Conservation (phyloP, 306 rosid species). For the Ochetophila trinervis region DNA sequence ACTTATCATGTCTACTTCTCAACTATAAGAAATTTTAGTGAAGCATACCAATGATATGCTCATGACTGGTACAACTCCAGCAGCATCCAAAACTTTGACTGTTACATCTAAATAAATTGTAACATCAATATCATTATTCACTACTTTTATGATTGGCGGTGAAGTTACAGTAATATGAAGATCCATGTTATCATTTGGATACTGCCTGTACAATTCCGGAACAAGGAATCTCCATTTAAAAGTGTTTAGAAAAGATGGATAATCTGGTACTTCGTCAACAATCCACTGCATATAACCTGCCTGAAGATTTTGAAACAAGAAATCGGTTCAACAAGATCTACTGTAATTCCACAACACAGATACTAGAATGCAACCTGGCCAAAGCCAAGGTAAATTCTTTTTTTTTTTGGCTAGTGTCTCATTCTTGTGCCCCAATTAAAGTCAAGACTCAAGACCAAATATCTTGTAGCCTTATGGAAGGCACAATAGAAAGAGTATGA, state of each 20-base stretch:
- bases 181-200: conserved; percentile 71
- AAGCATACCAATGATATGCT: conserved; percentile 74
- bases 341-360: background rate
- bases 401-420: background rate
- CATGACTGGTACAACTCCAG: conserved; percentile 61
- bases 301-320: conserved; percentile 19
- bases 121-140: conserved; percentile 32
- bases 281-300: conserved; percentile 54
- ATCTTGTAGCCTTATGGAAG: background rate
- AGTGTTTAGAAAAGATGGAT: conserved; percentile 59
- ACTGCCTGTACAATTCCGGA: conserved; percentile 70
- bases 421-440: background rate
- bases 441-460: conserved; percentile 10
- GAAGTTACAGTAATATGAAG: conserved; percentile 57
- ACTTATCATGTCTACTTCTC: background rate
- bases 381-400: background rate
- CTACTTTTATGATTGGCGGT: conserved; percentile 58
- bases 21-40: conserved; percentile 6
- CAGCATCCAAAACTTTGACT: conserved; percentile 48
- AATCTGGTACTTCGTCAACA: conserved; percentile 47
- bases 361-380: background rate
- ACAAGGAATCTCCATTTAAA: conserved; percentile 67
- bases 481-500: background rate
- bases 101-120: conserved; percentile 48
- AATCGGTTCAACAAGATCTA: conserved; percentile 7